Evolutionary conservation across 73 alveolate genomes (phyloP), one percentile per base, ranked within the genome.

Genomic region (Tetrahymena thermophila): DNA sequence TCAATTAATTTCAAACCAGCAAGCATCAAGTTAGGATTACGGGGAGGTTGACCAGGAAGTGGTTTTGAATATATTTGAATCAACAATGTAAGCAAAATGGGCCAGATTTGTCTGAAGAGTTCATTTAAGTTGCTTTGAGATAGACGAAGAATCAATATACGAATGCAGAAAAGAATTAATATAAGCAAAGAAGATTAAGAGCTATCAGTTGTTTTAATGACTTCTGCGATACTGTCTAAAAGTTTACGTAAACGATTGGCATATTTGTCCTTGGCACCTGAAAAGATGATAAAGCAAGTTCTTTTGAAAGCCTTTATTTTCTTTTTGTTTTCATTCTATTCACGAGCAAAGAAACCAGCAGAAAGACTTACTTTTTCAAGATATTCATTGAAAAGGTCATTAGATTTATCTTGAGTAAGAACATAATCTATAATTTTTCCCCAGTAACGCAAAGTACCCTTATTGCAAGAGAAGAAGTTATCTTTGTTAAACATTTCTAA

Each of bases 71-170:
- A 95, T 34, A 95, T 95, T 15, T 93, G 71, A 14, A 95, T 95
- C 11, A 95, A 50, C 35, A 95, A 93, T 5, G 97, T 95, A 25
- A 95, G 85, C 11, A 95, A 83, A 19, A 94, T 95, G 35, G 97
- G 97, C 97, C 97, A 95, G 89, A 95, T 95, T 19, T 95, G 55
- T 93, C 97, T 95, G 83, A 95, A 95, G 28, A 95, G 55, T 55
- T 95, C 97, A 95, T 89, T 95, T n/a, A 95, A 50, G 35, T 95
- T 85, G 7, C 84, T 95, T 31, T 94, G 94, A 34, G 97, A 95
- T 10, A 95, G 57, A 85, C 97, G 85, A 21, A 95, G 84, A 93
- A 95, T 95, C 11, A 95, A 71, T 19, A 95, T 89, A 85, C 97
- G 58, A 7, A 95, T 94, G 93, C 97, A 95, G 94, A 95, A 95